Base-by-base conservation (phyloP, 73 alveolate genomes). In the Paramecium bursaria region DNA sequence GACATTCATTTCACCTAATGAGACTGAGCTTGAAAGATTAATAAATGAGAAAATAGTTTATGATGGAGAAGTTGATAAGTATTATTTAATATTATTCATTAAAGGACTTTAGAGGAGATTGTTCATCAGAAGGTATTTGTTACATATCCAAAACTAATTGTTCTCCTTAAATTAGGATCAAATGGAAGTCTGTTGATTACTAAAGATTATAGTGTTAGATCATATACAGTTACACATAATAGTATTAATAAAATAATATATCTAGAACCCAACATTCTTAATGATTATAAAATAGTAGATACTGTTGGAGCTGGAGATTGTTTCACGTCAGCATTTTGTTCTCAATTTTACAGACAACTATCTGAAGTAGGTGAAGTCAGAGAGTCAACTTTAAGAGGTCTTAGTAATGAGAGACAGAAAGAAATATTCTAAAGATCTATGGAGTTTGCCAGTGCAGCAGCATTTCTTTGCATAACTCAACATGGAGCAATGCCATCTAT, bases 231-330 rank as follows among this genome's bases (percentile, higher is more conserved):
- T 11, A 57, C 76, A 27, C 35, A 75, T 48, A 29, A 31, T 33
- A 48, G 76, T 42, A 73, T 10, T n/a, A 49, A 75, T 27, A 48
- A 23, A n/a, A 39, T 19, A 15, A 21, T 50, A 25, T 9, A 39
- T 4, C 15, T 17, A 53, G 54, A 57, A 79, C 85, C 80, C 23
- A 50, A 11, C 7, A 79, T 79, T 55, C 73, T 79, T 15, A 61
- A 79, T 39, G 61, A 61, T n/a, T 85, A 67, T 48, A 79, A 57
- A 23, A 85, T 87, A 7, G 91, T 87, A 27, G 91, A 87, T 74
- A 73, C 86, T 26, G 60, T 85, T n/a, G 88, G 91, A 9, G 91
- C 93, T 57, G 91, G 93, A 13, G 91, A 87, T 51, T 87, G 93
- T 73, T 87, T 82, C 19, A 87, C 91, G 3, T 90, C 91, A 25